phyloP scores from a whole-genome alignment of 2,329 filamentous ascomycete genomes.

The Cercospora citrullina region DNA sequence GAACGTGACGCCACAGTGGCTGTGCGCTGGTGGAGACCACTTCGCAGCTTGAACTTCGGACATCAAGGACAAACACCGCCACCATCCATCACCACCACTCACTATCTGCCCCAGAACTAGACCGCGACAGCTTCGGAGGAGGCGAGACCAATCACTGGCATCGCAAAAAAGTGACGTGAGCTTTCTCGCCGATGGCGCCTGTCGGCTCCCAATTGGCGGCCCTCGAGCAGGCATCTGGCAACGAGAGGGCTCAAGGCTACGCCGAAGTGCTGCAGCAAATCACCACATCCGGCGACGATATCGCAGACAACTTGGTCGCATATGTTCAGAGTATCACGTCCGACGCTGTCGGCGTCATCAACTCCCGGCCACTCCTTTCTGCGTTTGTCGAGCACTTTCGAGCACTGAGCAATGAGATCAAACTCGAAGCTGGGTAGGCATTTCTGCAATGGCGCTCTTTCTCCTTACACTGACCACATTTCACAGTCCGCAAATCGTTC shows the following conservation, averaged over 20 bases:
- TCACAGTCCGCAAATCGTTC: constrained; percentile 62
- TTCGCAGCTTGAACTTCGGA: neutral
- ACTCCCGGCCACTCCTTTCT: constrained; percentile 68
- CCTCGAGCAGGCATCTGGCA: constrained; percentile 18
- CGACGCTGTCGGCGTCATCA: constrained; percentile 72
- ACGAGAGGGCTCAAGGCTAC: constrained; percentile 52
- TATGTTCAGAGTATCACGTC: constrained; percentile 64
- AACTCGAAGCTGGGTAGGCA: constrained; percentile 64
- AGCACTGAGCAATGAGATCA: constrained; percentile 62
- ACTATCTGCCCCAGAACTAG: neutral
- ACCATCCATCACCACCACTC: neutral
- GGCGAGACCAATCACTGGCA: neutral
- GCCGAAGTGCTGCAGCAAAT: constrained; percentile 59
- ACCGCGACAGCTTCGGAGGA: neutral
- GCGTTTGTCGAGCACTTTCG: constrained; percentile 66
- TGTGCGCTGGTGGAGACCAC: neutral
- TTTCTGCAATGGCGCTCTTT: neutral
- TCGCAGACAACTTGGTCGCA: constrained; percentile 64
- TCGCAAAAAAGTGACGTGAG: neutral
- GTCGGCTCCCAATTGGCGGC: constrained; percentile 17
- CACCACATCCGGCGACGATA: constrained; percentile 49
- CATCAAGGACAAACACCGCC: neutral
- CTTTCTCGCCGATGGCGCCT: constrained; percentile 3
- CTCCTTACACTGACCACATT: neutral
- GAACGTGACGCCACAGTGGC: constrained; percentile 4